These are phyloP conservation scores for Monosporozyma siamensis DNA, from an alignment of 805 yeast genomes.

Conservation along the genomic window DNA sequence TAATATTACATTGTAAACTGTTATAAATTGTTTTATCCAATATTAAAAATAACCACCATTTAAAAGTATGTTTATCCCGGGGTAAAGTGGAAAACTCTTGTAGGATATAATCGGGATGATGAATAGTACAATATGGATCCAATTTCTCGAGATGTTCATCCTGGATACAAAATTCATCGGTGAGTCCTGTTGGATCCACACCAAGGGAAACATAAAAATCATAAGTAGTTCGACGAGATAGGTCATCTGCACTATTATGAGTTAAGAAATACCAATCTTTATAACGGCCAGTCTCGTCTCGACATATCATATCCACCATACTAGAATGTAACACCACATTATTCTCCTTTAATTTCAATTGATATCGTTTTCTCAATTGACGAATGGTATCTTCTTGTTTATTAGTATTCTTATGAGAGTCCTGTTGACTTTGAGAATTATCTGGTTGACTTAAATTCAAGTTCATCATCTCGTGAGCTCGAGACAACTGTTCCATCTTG, in stretches of 20 bases:
- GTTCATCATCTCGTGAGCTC: background rate
- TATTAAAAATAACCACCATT: conserved; percentile 15
- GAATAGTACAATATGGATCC: background rate
- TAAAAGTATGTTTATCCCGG: background rate
- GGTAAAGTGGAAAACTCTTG: background rate
- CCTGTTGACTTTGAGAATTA: too few species aligned
- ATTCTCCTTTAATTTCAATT: background rate
- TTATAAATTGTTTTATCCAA: conserved; percentile 24
- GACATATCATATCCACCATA: background rate
- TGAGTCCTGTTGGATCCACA: background rate
- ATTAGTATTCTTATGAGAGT: too few species aligned
- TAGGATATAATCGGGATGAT: background rate
- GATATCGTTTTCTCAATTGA: conserved; percentile 1
- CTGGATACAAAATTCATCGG: background rate
- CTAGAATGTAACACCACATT: background rate
- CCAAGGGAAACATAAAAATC: background rate
- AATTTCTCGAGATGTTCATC: background rate
- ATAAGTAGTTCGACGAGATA: background rate
- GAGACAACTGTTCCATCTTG: conserved; percentile 8
- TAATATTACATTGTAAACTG: conserved; percentile 12
- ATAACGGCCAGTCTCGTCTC: background rate
- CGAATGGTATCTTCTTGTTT: background rate
- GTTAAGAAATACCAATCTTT: background rate
- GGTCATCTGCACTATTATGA: background rate
- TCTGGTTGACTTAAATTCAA: background rate